phyloP scores from a whole-genome alignment of 371 early-diverging fungal species.

The Batkoa obscura region DNA sequence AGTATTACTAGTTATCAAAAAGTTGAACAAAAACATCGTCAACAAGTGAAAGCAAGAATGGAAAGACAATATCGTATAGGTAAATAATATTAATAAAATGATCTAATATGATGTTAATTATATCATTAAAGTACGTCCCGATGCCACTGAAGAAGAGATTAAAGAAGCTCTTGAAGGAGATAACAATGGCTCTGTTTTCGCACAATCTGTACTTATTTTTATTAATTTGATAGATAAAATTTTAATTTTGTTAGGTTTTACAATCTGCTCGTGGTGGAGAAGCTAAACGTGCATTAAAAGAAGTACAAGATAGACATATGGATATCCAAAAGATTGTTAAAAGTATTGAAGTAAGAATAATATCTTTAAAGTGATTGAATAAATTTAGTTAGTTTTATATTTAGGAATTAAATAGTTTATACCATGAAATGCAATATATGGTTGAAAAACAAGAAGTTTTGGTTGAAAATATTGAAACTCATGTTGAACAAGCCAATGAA shows the following conservation, averaged over 20 bases:
- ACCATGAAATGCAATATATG: slow-evolving; percentile 75
- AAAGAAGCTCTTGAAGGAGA: slow-evolving; percentile 54
- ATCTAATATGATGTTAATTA: too few relatives aligned
- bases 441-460: slow-evolving; percentile 60
- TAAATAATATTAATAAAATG: slow-evolving; percentile 10
- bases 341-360: slow-evolving; percentile 9
- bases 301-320: slow-evolving; percentile 70
- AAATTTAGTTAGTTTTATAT: background rate
- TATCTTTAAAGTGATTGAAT: background rate
- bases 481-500: slow-evolving; percentile 36
- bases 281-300: slow-evolving; percentile 55
- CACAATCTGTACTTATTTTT: slow-evolving; percentile 45
- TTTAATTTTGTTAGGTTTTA: slow-evolving; percentile 26
- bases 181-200: slow-evolving; percentile 55
- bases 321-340: slow-evolving; percentile 66
- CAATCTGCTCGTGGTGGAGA: slow-evolving; percentile 54
- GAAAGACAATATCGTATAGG: slow-evolving; percentile 73
- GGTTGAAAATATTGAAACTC: slow-evolving; percentile 45
- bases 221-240: background rate
- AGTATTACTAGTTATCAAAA: slow-evolving; percentile 62
- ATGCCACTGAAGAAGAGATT: slow-evolving; percentile 65
- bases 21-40: slow-evolving; percentile 56
- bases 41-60: slow-evolving; percentile 65
- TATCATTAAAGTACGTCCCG: slow-evolving; percentile 47
- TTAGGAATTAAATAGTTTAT: slow-evolving; percentile 67